These are phyloP conservation scores for Vitis riparia DNA, from an alignment of 164 flowering plant genomes.

Conservation along the genomic window DNA sequence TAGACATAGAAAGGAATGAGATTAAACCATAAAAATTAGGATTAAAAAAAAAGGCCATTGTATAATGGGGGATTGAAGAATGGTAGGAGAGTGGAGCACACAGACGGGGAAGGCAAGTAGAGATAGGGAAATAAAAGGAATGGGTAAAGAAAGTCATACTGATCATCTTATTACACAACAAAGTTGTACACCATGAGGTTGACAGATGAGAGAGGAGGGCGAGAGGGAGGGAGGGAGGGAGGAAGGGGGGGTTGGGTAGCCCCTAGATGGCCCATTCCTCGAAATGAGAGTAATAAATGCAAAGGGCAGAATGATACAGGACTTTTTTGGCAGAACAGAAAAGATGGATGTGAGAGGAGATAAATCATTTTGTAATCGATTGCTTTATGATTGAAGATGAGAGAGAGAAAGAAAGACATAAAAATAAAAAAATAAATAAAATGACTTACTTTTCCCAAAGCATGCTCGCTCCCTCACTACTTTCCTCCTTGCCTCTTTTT, in stretches of 20 bases:
- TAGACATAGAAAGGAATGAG: too few species aligned
- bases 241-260: conserved; percentile 8
- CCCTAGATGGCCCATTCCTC: conserved; percentile 36
- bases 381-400: conserved; percentile 51
- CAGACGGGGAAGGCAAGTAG: too few species aligned
- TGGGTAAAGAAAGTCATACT: not conserved
- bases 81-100: too few species aligned
- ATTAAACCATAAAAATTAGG: too few species aligned
- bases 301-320: conserved; percentile 29
- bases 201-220: conserved; percentile 20
- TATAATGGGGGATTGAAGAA: too few species aligned
- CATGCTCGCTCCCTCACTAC: too few species aligned
- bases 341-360: conserved; percentile 37
- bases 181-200: conserved; percentile 29
- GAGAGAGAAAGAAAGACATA: not conserved
- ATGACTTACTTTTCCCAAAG: not conserved
- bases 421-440: not conserved
- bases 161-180: conserved; percentile 18
- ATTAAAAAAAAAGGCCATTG: too few species aligned
- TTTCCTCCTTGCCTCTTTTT: not conserved
- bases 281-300: conserved; percentile 34
- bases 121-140: not conserved
- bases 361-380: conserved; percentile 62
- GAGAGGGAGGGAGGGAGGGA: conserved; percentile 10
- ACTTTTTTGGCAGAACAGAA: conserved; percentile 42